Conservation (phyloP, 257 asterid genomes). For the Solanum acaule region DNA sequence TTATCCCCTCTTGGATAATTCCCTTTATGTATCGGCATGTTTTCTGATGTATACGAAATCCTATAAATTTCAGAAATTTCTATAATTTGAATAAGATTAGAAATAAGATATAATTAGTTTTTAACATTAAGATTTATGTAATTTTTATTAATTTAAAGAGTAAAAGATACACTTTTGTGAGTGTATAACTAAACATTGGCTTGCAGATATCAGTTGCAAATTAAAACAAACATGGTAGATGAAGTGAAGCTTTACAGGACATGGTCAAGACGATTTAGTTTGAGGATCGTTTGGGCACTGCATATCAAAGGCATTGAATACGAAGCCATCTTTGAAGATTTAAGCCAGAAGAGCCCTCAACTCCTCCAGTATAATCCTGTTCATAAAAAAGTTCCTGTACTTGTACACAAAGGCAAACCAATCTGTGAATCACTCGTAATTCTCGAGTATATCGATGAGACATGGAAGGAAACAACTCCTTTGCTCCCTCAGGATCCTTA, state of each 20-base stretch:
- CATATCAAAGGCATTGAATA: conserved; percentile 46
- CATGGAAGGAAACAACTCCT: conserved; percentile 45
- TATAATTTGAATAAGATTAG: no score
- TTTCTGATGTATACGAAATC: no score
- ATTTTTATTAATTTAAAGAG: no score
- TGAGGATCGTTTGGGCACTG: conserved; percentile 51
- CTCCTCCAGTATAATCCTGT: conserved; percentile 53
- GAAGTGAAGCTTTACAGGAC: conserved; percentile 59
- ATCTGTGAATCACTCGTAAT: conserved; percentile 67
- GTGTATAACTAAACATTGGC: neutral
- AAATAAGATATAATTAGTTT: no score
- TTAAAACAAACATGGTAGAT: conserved; percentile 32
- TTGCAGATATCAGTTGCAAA: neutral
- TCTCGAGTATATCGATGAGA: conserved; percentile 67
- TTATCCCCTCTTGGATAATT: no score
- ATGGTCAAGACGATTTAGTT: conserved; percentile 56
- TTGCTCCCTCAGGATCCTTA: conserved; percentile 58
- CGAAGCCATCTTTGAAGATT: conserved; percentile 45
- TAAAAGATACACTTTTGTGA: no score
- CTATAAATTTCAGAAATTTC: no score
- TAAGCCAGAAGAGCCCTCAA: conserved; percentile 40
- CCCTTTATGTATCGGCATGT: no score
- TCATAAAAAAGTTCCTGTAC: conserved; percentile 47
- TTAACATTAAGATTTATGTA: no score
- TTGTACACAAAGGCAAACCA: conserved; percentile 64